Conservation (phyloP, 345 rosid genomes). For the Gossypium rotundifolium region DNA sequence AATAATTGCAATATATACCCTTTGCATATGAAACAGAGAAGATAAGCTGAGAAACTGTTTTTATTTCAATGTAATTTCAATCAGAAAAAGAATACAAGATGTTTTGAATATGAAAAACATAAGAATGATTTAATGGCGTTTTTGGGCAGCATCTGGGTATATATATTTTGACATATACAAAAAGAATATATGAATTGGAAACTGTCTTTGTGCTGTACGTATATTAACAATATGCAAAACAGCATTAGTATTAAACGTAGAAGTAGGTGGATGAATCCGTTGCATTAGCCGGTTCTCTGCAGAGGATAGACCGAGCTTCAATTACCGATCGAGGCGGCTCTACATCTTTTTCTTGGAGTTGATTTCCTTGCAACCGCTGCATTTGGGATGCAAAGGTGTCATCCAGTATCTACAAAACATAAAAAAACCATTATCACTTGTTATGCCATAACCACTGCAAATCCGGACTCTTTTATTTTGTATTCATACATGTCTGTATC, state of each 20-base stretch:
- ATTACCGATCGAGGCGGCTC: constrained; percentile 87
- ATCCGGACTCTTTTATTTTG: background rate
- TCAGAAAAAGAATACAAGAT: background rate
- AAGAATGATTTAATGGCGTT: background rate
- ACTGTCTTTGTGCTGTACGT: background rate
- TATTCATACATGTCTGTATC: background rate
- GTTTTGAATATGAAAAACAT: background rate
- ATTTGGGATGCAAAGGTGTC: constrained; percentile 93
- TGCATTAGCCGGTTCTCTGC: constrained; percentile 68
- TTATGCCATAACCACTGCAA: background rate
- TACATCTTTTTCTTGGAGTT: constrained; percentile 79
- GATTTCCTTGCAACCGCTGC: constrained; percentile 86
- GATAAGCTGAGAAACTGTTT: no score
- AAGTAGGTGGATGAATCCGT: constrained; percentile 59
- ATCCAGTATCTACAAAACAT: constrained; percentile 56
- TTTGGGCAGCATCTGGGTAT: background rate
- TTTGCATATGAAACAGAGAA: no score
- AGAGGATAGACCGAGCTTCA: constrained; percentile 93
- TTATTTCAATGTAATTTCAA: background rate
- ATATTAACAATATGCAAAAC: background rate
- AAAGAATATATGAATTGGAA: background rate
- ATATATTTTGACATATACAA: background rate
- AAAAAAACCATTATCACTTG: background rate
- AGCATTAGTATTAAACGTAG: constrained; percentile 35
- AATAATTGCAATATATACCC: no score